phyloP scores from a whole-genome alignment of 306 rosid genomes.

The Boehmeria nivea region DNA sequence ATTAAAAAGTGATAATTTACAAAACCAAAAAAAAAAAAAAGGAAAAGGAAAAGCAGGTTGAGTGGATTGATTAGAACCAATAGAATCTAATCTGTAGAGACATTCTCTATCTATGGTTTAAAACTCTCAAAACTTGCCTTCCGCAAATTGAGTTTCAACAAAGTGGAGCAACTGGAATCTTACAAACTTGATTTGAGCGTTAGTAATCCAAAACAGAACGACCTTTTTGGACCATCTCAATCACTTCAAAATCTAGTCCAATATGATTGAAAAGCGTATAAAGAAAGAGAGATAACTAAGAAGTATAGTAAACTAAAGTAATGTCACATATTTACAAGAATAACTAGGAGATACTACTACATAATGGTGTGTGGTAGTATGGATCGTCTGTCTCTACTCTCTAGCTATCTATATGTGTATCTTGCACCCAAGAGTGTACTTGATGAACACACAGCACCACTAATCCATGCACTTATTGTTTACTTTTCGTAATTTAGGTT shows the following conservation, averaged over 20 bases:
- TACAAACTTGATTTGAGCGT: neutral
- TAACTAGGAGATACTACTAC: no score
- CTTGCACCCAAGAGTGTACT: no score
- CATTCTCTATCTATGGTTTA: conserved; percentile 6
- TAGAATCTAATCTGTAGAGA: conserved; percentile 5
- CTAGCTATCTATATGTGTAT: no score
- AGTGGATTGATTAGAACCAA: neutral
- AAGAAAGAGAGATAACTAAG: no score
- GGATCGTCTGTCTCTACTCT: no score
- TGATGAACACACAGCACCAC: no score
- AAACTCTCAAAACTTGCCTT: neutral
- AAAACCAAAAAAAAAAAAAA: neutral
- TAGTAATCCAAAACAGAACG: neutral
- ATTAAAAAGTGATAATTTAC: no score
- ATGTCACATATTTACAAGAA: no score
- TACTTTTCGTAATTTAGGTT: no score
- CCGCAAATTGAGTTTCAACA: neutral
- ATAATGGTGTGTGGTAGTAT: no score
- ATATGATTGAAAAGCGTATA: neutral
- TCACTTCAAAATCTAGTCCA: conserved; percentile 1
- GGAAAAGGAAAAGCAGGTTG: neutral
- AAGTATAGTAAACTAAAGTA: no score
- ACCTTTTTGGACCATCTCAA: conserved; percentile 9
- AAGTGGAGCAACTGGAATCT: neutral
- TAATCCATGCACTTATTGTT: no score